Conservation (phyloP, 768 basidiomycete species). For the Tulasnella calospora region DNA sequence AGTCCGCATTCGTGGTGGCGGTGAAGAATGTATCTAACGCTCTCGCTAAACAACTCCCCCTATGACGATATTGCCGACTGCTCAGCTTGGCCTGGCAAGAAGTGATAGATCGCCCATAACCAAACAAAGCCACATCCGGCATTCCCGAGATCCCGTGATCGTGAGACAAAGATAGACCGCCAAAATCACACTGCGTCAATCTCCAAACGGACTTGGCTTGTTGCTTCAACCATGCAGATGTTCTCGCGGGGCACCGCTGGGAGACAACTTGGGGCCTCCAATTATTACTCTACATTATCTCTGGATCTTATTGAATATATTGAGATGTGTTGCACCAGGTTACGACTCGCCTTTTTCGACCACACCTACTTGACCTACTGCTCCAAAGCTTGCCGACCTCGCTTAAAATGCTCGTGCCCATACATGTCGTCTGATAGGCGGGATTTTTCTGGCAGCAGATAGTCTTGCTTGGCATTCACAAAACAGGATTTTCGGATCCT, state of each 20-base stretch:
- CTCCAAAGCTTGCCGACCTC: not conserved
- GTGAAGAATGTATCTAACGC: too few relatives aligned
- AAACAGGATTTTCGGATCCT: not conserved
- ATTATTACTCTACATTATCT: not conserved
- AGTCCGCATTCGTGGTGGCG: not conserved
- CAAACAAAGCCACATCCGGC: not conserved
- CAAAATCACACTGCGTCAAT: too few relatives aligned
- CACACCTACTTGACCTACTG: not conserved
- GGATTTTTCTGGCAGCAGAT: not conserved
- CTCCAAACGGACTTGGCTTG: not conserved
- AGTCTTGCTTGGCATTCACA: not conserved
- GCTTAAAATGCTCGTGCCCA: not conserved
- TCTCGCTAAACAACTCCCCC: too few relatives aligned
- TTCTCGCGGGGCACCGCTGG: not conserved
- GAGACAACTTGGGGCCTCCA: too few relatives aligned
- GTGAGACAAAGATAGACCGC: not conserved
- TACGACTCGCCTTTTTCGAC: not conserved
- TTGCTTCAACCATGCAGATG: not conserved
- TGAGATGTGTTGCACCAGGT: not conserved
- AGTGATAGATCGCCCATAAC: not conserved
- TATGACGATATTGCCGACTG: too few relatives aligned
- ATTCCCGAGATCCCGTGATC: not conserved
- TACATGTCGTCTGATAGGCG: not conserved
- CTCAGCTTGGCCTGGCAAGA: too few relatives aligned
- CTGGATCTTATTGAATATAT: not conserved